These are phyloP conservation scores for Chenopodium album DNA, from an alignment of 148 eudicot genomes.

Conservation along the genomic window DNA sequence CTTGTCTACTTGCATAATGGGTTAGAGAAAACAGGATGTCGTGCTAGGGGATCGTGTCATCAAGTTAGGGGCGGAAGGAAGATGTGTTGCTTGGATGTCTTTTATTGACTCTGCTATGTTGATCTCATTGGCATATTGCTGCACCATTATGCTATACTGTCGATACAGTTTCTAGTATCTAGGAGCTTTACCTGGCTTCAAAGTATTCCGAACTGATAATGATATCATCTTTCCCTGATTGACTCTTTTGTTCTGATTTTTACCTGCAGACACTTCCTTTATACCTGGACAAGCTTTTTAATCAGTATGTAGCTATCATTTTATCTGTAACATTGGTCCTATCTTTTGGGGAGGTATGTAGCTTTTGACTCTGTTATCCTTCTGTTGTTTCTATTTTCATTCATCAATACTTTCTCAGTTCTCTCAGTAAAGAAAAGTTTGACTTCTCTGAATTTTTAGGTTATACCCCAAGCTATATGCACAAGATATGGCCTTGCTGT, in stretches of 20 bases:
- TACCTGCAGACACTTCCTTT: conserved; percentile 86
- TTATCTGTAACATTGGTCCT: conserved; percentile 96
- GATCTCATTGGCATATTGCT: background rate
- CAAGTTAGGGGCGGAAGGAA: background rate
- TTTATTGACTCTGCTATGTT: background rate
- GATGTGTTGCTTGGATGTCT: background rate
- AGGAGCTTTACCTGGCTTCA: background rate
- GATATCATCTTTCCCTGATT: background rate
- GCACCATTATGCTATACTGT: background rate
- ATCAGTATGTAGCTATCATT: conserved; percentile 81
- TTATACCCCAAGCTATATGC: conserved; percentile 95
- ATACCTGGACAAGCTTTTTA: conserved; percentile 90
- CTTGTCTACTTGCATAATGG: background rate
- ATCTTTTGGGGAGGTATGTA: conserved; percentile 82
- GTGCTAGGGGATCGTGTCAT: background rate
- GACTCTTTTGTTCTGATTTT: conserved; percentile 17
- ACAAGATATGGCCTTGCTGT: conserved; percentile 92
- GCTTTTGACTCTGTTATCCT: background rate
- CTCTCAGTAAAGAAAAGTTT: background rate
- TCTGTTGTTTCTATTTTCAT: background rate
- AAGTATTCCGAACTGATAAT: background rate
- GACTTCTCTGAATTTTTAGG: conserved; percentile 46
- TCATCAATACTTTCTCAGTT: background rate
- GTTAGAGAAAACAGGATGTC: background rate
- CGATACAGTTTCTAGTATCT: background rate